A percentile compares a stretch with the other conserved stretches of the same genome.
Evolutionary conservation across 2,329 filamentous ascomycete genomes (phyloP).

Genomic region (Fusarium torulosum): DNA sequence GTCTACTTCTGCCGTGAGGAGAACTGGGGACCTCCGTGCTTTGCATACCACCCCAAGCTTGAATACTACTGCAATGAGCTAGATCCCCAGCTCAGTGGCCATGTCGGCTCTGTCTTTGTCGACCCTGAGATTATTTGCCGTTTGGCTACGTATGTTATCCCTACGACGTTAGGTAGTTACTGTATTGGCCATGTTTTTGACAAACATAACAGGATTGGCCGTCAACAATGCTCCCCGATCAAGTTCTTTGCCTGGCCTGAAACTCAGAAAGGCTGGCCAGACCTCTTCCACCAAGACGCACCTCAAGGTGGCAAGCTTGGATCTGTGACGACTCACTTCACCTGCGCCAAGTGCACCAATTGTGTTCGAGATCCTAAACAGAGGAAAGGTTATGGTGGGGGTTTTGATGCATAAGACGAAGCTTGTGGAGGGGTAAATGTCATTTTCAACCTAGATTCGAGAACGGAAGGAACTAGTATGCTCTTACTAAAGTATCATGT

Average conservation of each 20-base stretch:
- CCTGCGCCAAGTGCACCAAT: conserved; percentile 44
- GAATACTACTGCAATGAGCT: conserved; percentile 45
- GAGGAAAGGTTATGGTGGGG: background rate
- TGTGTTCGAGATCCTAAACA: conserved; percentile 26
- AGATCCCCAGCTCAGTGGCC: conserved; percentile 33
- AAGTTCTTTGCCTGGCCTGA: conserved; percentile 47
- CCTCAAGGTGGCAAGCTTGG: conserved; percentile 35
- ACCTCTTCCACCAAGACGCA: conserved; percentile 34
- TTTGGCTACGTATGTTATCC: conserved; percentile 36
- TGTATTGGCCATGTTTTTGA: conserved; percentile 6
- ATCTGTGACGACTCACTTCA: conserved; percentile 44
- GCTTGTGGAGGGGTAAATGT: conserved; percentile 1
- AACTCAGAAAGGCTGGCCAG: conserved; percentile 39
- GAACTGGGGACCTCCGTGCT: conserved; percentile 47
- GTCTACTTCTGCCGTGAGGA: conserved; percentile 47
- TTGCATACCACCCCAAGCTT: conserved; percentile 40
- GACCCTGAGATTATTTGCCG: conserved; percentile 45
- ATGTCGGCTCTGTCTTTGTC: conserved; percentile 46
- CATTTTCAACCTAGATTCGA: background rate
- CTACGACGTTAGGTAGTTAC: background rate
- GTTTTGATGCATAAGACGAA: background rate
- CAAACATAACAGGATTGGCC: conserved; percentile 11
- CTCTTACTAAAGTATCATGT: background rate
- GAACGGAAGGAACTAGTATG: conserved; percentile 3
- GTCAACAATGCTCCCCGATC: conserved; percentile 20